Evolutionary conservation across 495 filamentous ascomycete genomes (phyloP).

Genomic region (Tricharina praecox): DNA sequence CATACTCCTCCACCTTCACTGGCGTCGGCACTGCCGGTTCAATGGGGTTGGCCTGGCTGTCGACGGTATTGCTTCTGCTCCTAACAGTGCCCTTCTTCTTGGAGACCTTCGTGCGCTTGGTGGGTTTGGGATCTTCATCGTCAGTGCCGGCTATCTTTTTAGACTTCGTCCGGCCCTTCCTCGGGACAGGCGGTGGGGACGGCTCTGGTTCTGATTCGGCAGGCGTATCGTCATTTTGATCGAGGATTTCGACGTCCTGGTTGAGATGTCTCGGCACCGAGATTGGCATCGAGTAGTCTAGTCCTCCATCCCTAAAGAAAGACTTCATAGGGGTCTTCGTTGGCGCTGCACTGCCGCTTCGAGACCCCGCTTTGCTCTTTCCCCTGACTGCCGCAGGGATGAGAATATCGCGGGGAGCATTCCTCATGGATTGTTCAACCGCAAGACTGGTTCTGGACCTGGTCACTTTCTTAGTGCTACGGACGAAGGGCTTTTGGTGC

Average conservation of each 20-base stretch:
- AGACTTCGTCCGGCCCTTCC: conserved; percentile 7
- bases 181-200: not conserved
- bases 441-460: conserved; percentile 14
- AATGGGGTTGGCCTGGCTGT: not conserved
- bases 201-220: not conserved
- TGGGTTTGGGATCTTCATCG: not conserved
- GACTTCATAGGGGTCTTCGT: conserved; percentile 6
- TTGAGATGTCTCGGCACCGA: conserved; percentile 17
- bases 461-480: conserved; percentile 17
- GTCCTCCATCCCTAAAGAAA: conserved; percentile 14
- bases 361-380: conserved; percentile 9
- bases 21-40: too few species aligned
- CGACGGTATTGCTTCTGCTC: conserved; percentile 1
- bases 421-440: conserved; percentile 15
- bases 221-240: not conserved
- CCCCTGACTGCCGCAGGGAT: conserved; percentile 8
- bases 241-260: conserved; percentile 1
- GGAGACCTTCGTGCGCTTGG: not conserved
- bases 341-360: not conserved
- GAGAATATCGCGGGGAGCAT: conserved; percentile 12
- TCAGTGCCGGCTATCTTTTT: conserved; percentile 8
- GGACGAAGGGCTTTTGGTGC: conserved; percentile 21
- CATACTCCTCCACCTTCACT: too few species aligned
- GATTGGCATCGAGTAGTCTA: conserved; percentile 19
- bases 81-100: not conserved